Evolutionary conservation across 495 filamentous ascomycete species (phyloP), one percentile per base, ranked within the genome.

Genomic region (Penicillium subrubescens): DNA sequence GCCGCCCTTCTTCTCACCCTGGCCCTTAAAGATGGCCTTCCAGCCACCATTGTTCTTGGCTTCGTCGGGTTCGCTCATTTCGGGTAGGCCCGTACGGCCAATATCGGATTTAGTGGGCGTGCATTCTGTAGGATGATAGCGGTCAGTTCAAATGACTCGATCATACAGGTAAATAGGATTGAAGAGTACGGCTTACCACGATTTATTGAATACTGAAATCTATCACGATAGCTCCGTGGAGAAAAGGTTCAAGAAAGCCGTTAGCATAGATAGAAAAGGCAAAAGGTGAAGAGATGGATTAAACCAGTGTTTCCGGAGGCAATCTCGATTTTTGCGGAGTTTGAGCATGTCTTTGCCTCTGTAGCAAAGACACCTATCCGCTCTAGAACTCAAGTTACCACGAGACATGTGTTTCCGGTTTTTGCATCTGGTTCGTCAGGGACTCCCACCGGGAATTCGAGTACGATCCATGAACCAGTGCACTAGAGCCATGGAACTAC

Each of bases 341-440:
- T 44, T 57, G 60, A 35, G 15, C 23, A 19, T 23, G 31, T 39
- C 33, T n/a, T 60, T 37, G 65, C 65, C 65, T 60, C 65, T 31
- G 61, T 39, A 60, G 44, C 61, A 59, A 63, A 61, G 60, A 8
- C 51, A 14, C 65, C 65, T 67, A 64, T 67, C 44, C 33, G 6
- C 17, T 25, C 14, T 6, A 8, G n/a, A 11, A 12, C 50, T 25
- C 35, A 33, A 56, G 41, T 2, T 60, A 56, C 37, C 57, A 60
- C 27, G 51, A 52, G 33, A 33, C 25, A 59, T 19, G 41, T 55
- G 44, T 64, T 57, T 59, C 58, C 63, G 68, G 70, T 72, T 63
- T 37, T 37, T 8, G 66, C 52, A 58, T 69, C 68, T 55, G 66
- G 69, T 73, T 71, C 62, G 69, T 57, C 60, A 66, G 64, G 65